phyloP scores from a whole-genome alignment of 345 rosid species.

The Lepidium sativum region DNA sequence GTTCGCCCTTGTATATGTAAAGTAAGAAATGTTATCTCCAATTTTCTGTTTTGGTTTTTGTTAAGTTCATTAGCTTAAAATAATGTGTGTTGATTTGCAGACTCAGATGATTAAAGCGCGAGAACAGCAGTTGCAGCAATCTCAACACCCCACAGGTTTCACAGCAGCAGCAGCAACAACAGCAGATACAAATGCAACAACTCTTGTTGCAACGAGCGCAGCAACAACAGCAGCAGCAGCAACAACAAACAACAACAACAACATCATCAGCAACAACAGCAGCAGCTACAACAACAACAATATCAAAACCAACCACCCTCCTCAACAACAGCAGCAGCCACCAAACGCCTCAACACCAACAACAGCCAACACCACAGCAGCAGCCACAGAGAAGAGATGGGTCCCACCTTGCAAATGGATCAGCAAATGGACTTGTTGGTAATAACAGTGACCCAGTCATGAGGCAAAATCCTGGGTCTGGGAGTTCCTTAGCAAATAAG shows the following conservation, averaged over 20 bases:
- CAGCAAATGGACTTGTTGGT: conserved; percentile 71
- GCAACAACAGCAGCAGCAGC: conserved; percentile 30
- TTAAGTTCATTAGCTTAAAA: not conserved
- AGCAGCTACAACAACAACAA: conserved; percentile 36
- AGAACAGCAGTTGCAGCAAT: conserved; percentile 49
- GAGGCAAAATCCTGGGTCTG: conserved; percentile 75
- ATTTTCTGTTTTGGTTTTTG: not conserved
- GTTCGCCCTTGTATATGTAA: not conserved
- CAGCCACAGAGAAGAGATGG: conserved; percentile 77
- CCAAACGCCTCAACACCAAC: conserved; percentile 51
- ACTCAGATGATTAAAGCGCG: conserved; percentile 67
- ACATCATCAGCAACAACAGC: conserved; percentile 26
- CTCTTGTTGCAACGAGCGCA: conserved; percentile 29
- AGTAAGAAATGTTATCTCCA: not conserved
- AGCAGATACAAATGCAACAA: conserved; percentile 37
- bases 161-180: conserved; percentile 58
- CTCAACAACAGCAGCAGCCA: conserved; percentile 45
- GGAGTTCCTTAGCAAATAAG: conserved; percentile 73
- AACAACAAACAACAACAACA: conserved; percentile 42
- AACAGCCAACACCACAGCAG: conserved; percentile 42
- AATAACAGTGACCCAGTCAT: conserved; percentile 55
- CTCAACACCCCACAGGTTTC: conserved; percentile 47
- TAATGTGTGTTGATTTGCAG: conserved; percentile 23
- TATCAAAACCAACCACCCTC: conserved; percentile 41
- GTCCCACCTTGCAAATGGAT: conserved; percentile 69